Evolutionary conservation across 129 eudicot genomes (phyloP).

Genomic region (Sambucus nigra): DNA sequence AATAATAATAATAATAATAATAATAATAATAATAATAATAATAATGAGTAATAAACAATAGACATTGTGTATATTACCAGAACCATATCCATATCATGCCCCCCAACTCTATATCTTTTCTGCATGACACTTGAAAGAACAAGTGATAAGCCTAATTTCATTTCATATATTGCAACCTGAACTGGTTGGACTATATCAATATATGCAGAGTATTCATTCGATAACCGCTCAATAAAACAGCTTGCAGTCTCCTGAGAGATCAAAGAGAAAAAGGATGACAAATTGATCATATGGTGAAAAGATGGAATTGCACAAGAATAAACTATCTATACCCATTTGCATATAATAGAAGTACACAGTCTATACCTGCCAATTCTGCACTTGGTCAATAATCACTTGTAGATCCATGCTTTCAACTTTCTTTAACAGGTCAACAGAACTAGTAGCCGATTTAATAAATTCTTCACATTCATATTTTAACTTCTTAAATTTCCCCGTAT

Average conservation of each 20-base stretch:
- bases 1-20: no score
- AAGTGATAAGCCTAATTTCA: conserved; percentile 77
- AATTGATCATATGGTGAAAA: neutral
- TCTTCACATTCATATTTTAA: conserved; percentile 56
- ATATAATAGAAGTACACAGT: conserved; percentile 1
- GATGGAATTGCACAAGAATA: neutral
- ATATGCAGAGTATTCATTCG: conserved; percentile 56
- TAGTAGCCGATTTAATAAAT: conserved; percentile 29
- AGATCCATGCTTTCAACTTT: conserved; percentile 21
- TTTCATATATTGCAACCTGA: conserved; percentile 83
- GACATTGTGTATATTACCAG: conserved; percentile 35
- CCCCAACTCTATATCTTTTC: conserved; percentile 34
- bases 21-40: neutral
- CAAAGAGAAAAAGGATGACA: neutral
- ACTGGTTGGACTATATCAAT: conserved; percentile 69
- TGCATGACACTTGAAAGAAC: conserved; percentile 33
- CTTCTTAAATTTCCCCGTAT: conserved; percentile 49
- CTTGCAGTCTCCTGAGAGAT: conserved; percentile 48
- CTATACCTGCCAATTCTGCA: conserved; percentile 66
- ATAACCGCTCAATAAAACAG: conserved; percentile 55
- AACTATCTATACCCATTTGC: neutral
- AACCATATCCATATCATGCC: conserved; percentile 35
- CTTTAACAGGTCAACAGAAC: conserved; percentile 22
- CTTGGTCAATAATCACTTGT: conserved; percentile 31
- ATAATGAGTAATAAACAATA: neutral